Evolutionary conservation across 2,329 filamentous ascomycete genomes (phyloP).

Genomic region (Trichoderma aggressivum): DNA sequence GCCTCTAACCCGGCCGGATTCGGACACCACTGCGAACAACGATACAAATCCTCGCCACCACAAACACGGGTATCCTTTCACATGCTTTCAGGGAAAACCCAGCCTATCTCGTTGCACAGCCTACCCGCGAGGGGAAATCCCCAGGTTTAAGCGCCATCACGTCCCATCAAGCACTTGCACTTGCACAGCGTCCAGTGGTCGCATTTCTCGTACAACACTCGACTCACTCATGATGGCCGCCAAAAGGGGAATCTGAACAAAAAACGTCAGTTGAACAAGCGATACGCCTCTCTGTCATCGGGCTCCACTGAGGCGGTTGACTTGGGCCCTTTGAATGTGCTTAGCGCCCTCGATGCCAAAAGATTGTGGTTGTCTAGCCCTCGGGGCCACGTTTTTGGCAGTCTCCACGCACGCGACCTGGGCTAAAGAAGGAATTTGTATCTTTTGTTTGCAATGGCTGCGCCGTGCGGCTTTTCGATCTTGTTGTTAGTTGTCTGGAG

Average conservation of each 20-base stretch:
- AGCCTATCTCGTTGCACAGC: neutral
- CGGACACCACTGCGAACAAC: neutral
- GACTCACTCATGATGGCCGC: neutral
- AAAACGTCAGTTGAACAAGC: neutral
- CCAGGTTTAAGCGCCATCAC: constrained; percentile 2
- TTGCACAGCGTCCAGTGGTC: neutral
- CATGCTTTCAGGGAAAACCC: neutral
- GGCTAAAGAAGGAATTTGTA: neutral
- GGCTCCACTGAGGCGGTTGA: neutral
- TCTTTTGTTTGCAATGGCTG: neutral
- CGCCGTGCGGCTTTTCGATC: neutral
- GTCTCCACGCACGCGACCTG: neutral
- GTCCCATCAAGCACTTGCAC: neutral
- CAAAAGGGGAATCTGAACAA: neutral
- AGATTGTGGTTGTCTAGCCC: neutral
- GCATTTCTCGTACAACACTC: neutral
- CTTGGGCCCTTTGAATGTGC: neutral
- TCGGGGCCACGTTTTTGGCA: constrained; percentile 1
- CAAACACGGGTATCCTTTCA: neutral
- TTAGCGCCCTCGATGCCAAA: neutral
- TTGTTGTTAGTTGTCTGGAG: neutral
- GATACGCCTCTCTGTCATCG: constrained; percentile 6
- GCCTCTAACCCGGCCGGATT: neutral
- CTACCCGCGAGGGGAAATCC: constrained; percentile 3
- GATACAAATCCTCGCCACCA: neutral